phyloP scores from a whole-genome alignment of 306 rosid genomes.

The Macrotyloma uniflorum region DNA sequence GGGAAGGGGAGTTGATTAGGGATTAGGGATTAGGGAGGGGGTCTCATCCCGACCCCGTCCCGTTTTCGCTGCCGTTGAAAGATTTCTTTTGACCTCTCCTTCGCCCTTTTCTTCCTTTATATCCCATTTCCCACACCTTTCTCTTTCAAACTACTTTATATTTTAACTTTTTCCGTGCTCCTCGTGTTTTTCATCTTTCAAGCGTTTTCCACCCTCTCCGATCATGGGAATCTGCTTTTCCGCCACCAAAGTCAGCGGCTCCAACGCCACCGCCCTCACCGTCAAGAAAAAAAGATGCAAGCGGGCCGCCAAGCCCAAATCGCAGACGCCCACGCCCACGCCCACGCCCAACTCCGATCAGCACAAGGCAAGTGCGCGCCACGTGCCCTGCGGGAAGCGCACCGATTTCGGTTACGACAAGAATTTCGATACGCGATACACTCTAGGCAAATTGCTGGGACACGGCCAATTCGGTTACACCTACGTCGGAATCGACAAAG shows the following conservation, averaged over 20 bases:
- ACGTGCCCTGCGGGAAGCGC: slow-evolving; percentile 68
- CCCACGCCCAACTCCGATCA: background rate
- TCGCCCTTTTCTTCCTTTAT: background rate
- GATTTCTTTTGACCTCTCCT: background rate
- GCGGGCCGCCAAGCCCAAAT: background rate
- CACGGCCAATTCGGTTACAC: slow-evolving; percentile 91
- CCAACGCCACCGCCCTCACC: slow-evolving; percentile 34
- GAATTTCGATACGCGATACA: slow-evolving; percentile 57
- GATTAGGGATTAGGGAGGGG: background rate
- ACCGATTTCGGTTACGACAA: slow-evolving; percentile 79
- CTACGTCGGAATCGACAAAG: slow-evolving; percentile 66
- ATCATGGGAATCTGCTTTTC: slow-evolving; percentile 57
- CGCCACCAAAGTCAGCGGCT: slow-evolving; percentile 46
- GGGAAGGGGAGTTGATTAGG: background rate
- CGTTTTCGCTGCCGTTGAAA: background rate
- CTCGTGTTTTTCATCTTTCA: slow-evolving; percentile 8
- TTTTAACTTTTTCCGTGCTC: too few relatives aligned
- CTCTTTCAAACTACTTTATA: too few relatives aligned
- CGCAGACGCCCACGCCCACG: background rate
- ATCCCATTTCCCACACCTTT: background rate
- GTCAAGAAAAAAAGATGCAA: background rate
- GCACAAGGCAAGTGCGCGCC: slow-evolving; percentile 29
- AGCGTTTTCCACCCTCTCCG: background rate
- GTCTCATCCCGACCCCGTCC: background rate
- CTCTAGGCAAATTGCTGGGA: slow-evolving; percentile 78